Percentiles rank a stretch among this genome's conserved stretches.
phyloP scores from a whole-genome alignment of 2,329 filamentous ascomycete genomes.

The Cercospora citrullina region DNA sequence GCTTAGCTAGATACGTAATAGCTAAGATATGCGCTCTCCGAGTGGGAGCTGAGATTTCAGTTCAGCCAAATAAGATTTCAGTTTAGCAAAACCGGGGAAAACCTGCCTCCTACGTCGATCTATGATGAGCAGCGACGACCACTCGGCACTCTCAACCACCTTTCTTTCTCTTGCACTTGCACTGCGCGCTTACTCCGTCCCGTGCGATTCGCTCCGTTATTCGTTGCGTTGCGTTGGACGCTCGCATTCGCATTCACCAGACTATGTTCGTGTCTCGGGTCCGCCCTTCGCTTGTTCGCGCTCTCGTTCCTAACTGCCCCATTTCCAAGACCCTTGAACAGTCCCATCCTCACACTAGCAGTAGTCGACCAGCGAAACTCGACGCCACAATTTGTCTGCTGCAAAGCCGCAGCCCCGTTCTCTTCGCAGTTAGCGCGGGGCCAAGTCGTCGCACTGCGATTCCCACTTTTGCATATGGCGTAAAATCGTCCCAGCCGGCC shows the following conservation, averaged over 20 bases:
- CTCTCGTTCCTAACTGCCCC: not conserved
- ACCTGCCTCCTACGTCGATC: not conserved
- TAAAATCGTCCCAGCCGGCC: not conserved
- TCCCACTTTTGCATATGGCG: not conserved
- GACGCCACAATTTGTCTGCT: not conserved
- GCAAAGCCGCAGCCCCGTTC: not conserved
- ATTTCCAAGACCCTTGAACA: not conserved
- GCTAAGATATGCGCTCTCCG: no score
- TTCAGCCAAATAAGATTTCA: no score
- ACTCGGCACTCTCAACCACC: no score
- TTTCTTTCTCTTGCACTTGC: no score
- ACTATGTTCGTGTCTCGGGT: no score
- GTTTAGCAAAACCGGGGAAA: no score
- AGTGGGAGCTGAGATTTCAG: no score
- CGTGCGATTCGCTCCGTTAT: no score
- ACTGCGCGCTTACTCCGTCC: no score
- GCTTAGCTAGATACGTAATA: no score
- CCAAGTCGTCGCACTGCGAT: not conserved
- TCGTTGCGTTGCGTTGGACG: not conserved
- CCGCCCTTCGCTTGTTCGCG: not conserved
- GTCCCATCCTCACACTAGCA: not conserved
- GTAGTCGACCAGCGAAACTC: not conserved
- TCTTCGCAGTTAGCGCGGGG: not conserved
- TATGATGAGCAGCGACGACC: not conserved
- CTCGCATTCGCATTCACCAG: not conserved